Percentiles rank a stretch among this genome's conserved stretches.
phyloP scores from a whole-genome alignment of 2,329 filamentous ascomycete genomes.

The Exophiala spinifera region DNA sequence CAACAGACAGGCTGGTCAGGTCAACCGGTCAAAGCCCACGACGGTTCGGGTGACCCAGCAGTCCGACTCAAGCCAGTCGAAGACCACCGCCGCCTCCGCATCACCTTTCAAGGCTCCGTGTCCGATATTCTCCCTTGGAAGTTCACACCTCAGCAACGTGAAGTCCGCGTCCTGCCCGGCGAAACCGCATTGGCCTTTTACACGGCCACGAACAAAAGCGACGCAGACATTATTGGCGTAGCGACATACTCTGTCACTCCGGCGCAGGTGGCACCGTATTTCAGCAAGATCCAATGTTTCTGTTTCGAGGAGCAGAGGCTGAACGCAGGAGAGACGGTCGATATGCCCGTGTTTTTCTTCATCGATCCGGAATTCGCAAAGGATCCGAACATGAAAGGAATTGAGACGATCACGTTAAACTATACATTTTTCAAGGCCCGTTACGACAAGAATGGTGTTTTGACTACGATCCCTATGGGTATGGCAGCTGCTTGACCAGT shows the following conservation, averaged over 20 bases:
- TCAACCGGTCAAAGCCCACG: slow-evolving; percentile 79
- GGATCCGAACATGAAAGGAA: slow-evolving; percentile 86
- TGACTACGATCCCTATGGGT: slow-evolving; percentile 41
- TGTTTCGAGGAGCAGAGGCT: slow-evolving; percentile 97
- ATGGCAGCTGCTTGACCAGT: slow-evolving; percentile 16
- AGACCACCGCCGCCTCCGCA: slow-evolving; percentile 77
- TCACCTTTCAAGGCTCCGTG: slow-evolving; percentile 93
- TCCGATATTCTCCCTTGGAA: slow-evolving; percentile 97
- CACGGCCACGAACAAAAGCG: slow-evolving; percentile 87
- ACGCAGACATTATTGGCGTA: slow-evolving; percentile 93
- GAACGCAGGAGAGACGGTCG: slow-evolving; percentile 92
- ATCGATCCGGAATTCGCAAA: slow-evolving; percentile 92
- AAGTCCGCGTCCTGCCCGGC: slow-evolving; percentile 90
- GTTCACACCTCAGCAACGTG: slow-evolving; percentile 92
- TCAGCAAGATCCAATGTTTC: slow-evolving; percentile 99
- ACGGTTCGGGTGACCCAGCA: slow-evolving; percentile 63
- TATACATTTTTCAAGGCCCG: slow-evolving; percentile 98
- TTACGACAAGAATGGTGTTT: slow-evolving; percentile 75
- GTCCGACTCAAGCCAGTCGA: slow-evolving; percentile 76
- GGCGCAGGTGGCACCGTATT: slow-evolving; percentile 92
- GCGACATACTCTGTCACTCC: slow-evolving; percentile 97
- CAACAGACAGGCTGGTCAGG: slow-evolving; percentile 74
- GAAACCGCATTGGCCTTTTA: slow-evolving; percentile 98
- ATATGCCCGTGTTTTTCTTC: slow-evolving; percentile 99
- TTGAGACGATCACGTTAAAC: slow-evolving; percentile 91